phyloP scores from a whole-genome alignment of 2,329 filamentous ascomycete genomes.

The Catunica adiposa region DNA sequence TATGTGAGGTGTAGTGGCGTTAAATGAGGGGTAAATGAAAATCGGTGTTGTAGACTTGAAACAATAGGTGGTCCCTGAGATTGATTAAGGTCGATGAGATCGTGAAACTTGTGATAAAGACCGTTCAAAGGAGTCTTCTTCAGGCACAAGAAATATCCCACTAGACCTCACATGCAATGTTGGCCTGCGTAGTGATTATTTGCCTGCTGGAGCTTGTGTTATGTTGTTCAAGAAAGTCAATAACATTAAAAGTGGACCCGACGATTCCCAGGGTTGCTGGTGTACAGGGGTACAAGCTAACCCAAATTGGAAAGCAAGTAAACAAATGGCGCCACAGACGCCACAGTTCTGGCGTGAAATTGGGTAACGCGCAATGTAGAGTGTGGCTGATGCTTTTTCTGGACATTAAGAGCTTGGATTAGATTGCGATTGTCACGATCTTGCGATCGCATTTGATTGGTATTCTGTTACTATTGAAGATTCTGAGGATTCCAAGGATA shows the following conservation, averaged over 20 bases:
- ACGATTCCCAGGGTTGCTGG: neutral
- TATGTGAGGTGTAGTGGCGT: neutral
- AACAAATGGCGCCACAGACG: constrained; percentile 11
- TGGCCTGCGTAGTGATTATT: neutral
- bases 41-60: neutral
- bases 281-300: constrained; percentile 4
- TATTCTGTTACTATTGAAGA: neutral
- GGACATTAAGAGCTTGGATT: neutral
- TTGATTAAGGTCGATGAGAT: too few relatives aligned
- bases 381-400: constrained; percentile 11
- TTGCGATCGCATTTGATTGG: neutral
- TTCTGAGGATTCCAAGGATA: neutral
- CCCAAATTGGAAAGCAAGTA: constrained; percentile 10
- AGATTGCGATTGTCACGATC: neutral
- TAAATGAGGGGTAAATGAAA: neutral
- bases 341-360: neutral
- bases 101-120: too few relatives aligned
- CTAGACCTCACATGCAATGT: neutral
- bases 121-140: neutral
- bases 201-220: neutral
- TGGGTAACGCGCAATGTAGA: neutral
- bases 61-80: neutral
- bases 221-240: neutral
- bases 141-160: neutral
- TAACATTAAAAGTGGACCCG: neutral